phyloP scores from a whole-genome alignment of 2,329 filamentous ascomycete genomes.

The Colletotrichum limetticola region DNA sequence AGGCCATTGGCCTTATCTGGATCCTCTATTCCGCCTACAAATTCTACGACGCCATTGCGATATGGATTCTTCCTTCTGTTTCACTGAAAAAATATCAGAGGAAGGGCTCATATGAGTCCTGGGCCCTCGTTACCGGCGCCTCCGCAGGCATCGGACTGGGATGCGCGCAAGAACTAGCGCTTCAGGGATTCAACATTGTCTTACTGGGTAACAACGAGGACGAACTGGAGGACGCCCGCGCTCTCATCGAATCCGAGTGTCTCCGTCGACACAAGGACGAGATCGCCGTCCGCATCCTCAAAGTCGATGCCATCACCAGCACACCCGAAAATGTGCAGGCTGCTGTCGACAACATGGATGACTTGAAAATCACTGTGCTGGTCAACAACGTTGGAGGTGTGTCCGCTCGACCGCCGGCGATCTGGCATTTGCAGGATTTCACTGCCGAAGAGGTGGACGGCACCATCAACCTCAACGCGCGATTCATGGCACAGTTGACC shows the following conservation, averaged over 20 bases:
- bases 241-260: slow-evolving; percentile 18
- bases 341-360: slow-evolving; percentile 38
- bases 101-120: slow-evolving; percentile 37
- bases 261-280: slow-evolving; percentile 38
- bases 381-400: slow-evolving; percentile 47
- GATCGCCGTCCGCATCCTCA: slow-evolving; percentile 42
- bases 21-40: slow-evolving; percentile 32
- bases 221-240: slow-evolving; percentile 42
- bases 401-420: slow-evolving; percentile 40
- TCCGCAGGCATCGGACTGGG: slow-evolving; percentile 49
- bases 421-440: slow-evolving; percentile 42
- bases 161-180: slow-evolving; percentile 44
- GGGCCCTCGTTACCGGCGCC: slow-evolving; percentile 47
- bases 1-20: slow-evolving; percentile 37
- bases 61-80: slow-evolving; percentile 38
- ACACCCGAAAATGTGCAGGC: slow-evolving; percentile 41
- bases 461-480: slow-evolving; percentile 45
- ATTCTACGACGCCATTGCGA: slow-evolving; percentile 34
- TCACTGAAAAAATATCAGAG: slow-evolving; percentile 40
- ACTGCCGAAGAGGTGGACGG: slow-evolving; percentile 43
- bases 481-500: slow-evolving; percentile 49
- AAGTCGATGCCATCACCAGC: slow-evolving; percentile 43
- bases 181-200: slow-evolving; percentile 47
- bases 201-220: slow-evolving; percentile 44
- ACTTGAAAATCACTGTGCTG: slow-evolving; percentile 43